Evolutionary conservation across 2,329 filamentous ascomycete genomes (phyloP), one percentile per base, ranked within the genome.

Genomic region (Orbilia oligospora): DNA sequence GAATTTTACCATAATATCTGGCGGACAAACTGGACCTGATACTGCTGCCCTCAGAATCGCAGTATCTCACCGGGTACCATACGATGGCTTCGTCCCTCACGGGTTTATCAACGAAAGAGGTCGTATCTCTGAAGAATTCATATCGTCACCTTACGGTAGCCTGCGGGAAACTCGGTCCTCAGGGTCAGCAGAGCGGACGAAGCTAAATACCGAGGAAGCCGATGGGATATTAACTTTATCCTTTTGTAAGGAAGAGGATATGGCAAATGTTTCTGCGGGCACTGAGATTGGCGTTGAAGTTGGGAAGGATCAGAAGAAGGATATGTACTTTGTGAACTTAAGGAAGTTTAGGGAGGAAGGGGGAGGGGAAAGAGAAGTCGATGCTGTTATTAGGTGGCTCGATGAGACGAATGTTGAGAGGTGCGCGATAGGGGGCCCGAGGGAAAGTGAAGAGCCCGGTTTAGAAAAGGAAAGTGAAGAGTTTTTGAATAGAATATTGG

Each of bases 1-100:
- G 20, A 71, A 77, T 56, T 77, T 77, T 63, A 77, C 67, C 4
- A 71, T 77, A 33, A 63, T 77, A 27, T 77, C 73, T 22, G 73
- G 73, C 63, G 73, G 73, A 2, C 73, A 77, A 68, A 77, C 73
- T n/a, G 73, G 73, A 12, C 56, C 66, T 9, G 73, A 77, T 33
- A 77, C 67, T 51, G 73, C 73, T n/a, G 73, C 67, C 0, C 49
- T 77, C 51, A 77, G 58, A 71, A 58, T 64, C 58, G 73, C 73
- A 16, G 44, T 77, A 22, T 49, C 73, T 20, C 44, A 77, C 30
- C 73, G 46, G 16, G 71, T 77, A 33, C 73, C 73, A 0, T 77
- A 77, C 51, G 51, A 27, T 14, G 73, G 73, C 24, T 77, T 49
- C 10, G 73, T 77, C n/a, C 73, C 73, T 24, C 67, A 63, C 63